A percentile compares a stretch with the other conserved stretches of the same genome.
phyloP scores from a whole-genome alignment of 2,329 filamentous ascomycete species.

The Cryphonectria naterciae region DNA sequence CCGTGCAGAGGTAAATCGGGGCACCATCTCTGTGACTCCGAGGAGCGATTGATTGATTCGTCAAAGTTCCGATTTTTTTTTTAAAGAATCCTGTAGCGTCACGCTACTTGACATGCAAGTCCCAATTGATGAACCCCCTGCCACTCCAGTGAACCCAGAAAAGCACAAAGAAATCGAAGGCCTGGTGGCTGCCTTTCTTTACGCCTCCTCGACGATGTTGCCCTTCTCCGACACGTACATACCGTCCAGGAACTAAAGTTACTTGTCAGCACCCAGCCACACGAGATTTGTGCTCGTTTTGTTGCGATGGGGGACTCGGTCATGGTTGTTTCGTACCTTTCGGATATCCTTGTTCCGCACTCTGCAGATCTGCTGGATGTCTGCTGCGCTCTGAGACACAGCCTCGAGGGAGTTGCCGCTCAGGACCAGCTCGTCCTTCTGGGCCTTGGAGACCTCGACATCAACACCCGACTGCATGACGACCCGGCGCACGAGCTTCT shows the following conservation, averaged over 20 bases:
- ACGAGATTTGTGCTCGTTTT: background rate
- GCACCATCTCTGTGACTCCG: conserved; percentile 26
- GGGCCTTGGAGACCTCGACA: conserved; percentile 84
- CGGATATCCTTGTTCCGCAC: conserved; percentile 99
- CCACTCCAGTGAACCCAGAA: conserved; percentile 66
- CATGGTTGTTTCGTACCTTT: conserved; percentile 63
- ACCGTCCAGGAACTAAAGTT: conserved; percentile 91
- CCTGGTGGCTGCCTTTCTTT: conserved; percentile 29
- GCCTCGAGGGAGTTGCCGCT: conserved; percentile 93
- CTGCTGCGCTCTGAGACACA: conserved; percentile 96
- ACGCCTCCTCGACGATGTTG: conserved; percentile 79
- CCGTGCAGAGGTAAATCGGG: conserved; percentile 16
- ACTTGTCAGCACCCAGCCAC: conserved; percentile 24
- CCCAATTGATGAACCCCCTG: conserved; percentile 57
- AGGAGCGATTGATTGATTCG: conserved; percentile 33
- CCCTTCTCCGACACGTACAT: conserved; percentile 99
- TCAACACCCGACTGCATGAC: conserved; percentile 89
- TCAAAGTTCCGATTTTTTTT: conserved; percentile 40
- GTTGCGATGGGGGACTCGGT: background rate
- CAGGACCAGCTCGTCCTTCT: conserved; percentile 97
- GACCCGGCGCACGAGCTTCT: conserved; percentile 97
- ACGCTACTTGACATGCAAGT: conserved; percentile 63
- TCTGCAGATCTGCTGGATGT: conserved; percentile 99
- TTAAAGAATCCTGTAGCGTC: conserved; percentile 34
- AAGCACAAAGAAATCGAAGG: conserved; percentile 48